Evolutionary conservation across 441 rosid genomes (phyloP), one percentile per base, ranked within the genome.

Genomic region (Breynia disticha): DNA sequence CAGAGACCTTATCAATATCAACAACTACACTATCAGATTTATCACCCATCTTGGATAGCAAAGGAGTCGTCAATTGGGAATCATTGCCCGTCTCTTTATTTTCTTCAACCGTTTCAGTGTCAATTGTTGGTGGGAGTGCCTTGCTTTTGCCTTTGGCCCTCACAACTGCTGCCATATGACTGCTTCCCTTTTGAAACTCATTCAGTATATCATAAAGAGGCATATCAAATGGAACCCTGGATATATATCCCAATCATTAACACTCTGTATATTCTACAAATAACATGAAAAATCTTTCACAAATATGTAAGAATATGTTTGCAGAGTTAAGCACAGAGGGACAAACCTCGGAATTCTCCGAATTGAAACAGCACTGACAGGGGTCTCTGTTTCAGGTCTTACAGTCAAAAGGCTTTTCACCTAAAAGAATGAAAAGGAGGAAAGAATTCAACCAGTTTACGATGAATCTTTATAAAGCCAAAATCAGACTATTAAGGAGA

Each of bases 81-180:
- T 77, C 78, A 16, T 65, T 58, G n/a, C 8, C 24, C 19, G 57
- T 54, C 52, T 52, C 52, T 57, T 69, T 73, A 58, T 46, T 78
- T 66, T 67, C 95, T 59, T 69, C 76, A 4, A 32, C 5, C 41
- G 69, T 70, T 61, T 73, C 85, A 51, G 73, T 82, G 18, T 70
- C 79, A 16, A 42, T 50, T 51, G 72, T 58, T 19, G 70, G 64
- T 37, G 69, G 73, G 67, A 67, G 76, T 56, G 51, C 62, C 73
- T 71, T 82, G 71, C 49, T 48, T 71, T 83, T 79, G 21, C 79
- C 86, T 65, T 78, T 86, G 41, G 79, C 73, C 73, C 77, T 88
- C 49, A 88, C 98, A 61, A 93, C 95, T 59, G 98, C 98, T 24
- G 98, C 98, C 98, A 86, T 91, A 68, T 91, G 97, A 71, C 96